Evolutionary conservation across 2,329 filamentous ascomycete genomes (phyloP).

Genomic region (Albifimbria verrucaria): DNA sequence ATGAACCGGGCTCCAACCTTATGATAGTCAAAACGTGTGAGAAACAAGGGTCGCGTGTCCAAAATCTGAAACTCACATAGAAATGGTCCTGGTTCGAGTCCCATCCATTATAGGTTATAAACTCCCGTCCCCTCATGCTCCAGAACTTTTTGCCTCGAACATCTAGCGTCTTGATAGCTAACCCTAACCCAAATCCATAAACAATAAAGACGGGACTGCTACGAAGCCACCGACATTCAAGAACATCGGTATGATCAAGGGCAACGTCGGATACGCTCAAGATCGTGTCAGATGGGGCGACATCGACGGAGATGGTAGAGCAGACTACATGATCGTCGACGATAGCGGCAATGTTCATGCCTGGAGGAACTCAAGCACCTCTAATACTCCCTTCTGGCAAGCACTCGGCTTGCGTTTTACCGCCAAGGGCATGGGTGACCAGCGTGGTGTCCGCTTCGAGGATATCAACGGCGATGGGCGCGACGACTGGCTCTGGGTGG

Average conservation of each 20-base stretch:
- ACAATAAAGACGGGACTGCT: not conserved
- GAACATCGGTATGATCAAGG: not conserved
- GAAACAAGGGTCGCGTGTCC: not conserved
- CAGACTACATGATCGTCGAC: constrained; percentile 27
- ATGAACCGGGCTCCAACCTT: not conserved
- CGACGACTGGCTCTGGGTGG: constrained; percentile 21
- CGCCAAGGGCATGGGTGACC: constrained; percentile 14
- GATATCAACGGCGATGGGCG: constrained; percentile 18
- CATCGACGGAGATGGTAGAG: constrained; percentile 22
- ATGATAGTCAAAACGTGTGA: not conserved
- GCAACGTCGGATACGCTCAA: not conserved
- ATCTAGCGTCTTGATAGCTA: not conserved
- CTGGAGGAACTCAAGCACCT: constrained; percentile 28
- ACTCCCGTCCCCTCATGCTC: not conserved
- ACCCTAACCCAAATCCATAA: too few relatives aligned
- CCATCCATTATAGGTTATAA: not conserved
- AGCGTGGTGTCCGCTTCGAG: constrained; percentile 14
- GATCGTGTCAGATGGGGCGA: constrained; percentile 25
- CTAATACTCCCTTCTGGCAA: constrained; percentile 31
- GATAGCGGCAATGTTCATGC: constrained; percentile 21
- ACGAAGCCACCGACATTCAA: constrained; percentile 2
- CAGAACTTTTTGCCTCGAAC: not conserved
- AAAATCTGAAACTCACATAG: not conserved
- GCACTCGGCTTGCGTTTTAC: constrained; percentile 19
- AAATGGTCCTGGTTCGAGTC: not conserved